These are phyloP conservation scores for Colletotrichum sp. DNA, from an alignment of 2,329 filamentous ascomycete species.

Conservation along the genomic window DNA sequence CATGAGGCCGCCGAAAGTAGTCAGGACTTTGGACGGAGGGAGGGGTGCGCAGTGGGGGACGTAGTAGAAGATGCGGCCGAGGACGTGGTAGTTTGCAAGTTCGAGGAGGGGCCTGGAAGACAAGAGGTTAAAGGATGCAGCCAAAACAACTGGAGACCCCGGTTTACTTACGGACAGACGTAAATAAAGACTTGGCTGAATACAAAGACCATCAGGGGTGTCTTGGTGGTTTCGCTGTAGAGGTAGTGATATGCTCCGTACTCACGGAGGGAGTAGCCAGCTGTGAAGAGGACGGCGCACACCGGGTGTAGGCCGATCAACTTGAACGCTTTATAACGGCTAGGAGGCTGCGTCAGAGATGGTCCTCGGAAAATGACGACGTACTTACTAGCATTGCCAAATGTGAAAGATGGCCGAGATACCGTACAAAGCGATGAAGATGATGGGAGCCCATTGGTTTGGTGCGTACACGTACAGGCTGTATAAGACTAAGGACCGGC, in stretches of 20 bases:
- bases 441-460: constrained; percentile 57
- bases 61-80: constrained; percentile 67
- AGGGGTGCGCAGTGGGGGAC: constrained; percentile 64
- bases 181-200: constrained; percentile 43
- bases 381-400: constrained; percentile 54
- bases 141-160: neutral
- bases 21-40: constrained; percentile 48
- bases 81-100: constrained; percentile 68
- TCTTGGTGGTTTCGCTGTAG: constrained; percentile 27
- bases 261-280: constrained; percentile 59
- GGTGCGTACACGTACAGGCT: constrained; percentile 50
- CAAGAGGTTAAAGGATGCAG: neutral
- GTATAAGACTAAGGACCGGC: neutral
- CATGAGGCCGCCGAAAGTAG: constrained; percentile 52
- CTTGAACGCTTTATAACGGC: constrained; percentile 57
- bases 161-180: constrained; percentile 39
- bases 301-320: constrained; percentile 55
- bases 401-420: constrained; percentile 51
- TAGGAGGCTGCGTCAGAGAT: constrained; percentile 24
- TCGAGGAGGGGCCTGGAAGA: constrained; percentile 60
- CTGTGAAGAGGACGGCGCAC: constrained; percentile 54
- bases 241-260: constrained; percentile 55
- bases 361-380: neutral
- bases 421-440: constrained; percentile 55
- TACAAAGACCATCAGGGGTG: constrained; percentile 46